A percentile compares a stretch with the other conserved stretches of the same genome.
These are phyloP conservation scores for Suillus fuscotomentosus DNA, from an alignment of 768 basidiomycete species.

Conservation along the genomic window DNA sequence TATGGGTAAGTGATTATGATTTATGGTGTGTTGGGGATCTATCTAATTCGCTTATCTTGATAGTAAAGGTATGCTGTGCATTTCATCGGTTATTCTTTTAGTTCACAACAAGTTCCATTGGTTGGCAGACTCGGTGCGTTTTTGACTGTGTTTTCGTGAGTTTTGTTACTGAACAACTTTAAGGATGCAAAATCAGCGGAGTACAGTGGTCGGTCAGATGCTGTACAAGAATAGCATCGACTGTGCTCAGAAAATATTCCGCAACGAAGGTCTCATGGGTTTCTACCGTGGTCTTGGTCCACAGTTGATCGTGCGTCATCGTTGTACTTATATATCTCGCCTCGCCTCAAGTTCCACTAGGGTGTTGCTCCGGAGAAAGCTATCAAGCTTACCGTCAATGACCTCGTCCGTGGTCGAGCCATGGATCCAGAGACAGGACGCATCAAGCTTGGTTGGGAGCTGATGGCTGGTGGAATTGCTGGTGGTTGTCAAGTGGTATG, in stretches of 20 bases:
- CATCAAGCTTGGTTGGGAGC: slow-evolving; percentile 88
- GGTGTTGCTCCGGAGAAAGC: slow-evolving; percentile 97
- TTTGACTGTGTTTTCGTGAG: neutral
- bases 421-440: slow-evolving; percentile 96
- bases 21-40: neutral
- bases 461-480: slow-evolving; percentile 88
- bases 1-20: slow-evolving; percentile 56
- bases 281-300: slow-evolving; percentile 97
- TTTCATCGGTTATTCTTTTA: slow-evolving; percentile 1
- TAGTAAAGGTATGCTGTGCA: slow-evolving; percentile 66
- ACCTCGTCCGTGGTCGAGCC: slow-evolving; percentile 76
- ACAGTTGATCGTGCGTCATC: slow-evolving; percentile 73
- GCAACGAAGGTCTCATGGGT: slow-evolving; percentile 91
- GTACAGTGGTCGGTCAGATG: slow-evolving; percentile 93
- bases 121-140: slow-evolving; percentile 56
- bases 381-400: slow-evolving; percentile 97
- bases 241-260: slow-evolving; percentile 90
- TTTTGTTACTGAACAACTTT: slow-evolving; percentile 8
- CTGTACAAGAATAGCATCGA: slow-evolving; percentile 96
- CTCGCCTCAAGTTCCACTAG: slow-evolving; percentile 37
- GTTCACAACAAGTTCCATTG: neutral
- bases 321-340: neutral
- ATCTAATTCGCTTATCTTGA: slow-evolving; percentile 12
- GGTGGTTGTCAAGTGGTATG: slow-evolving; percentile 98
- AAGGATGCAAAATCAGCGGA: slow-evolving; percentile 97